Percentiles rank a stretch among this genome's conserved stretches.
Conservation (phyloP, 2,329 filamentous ascomycete species). For the Diaporthe vaccinii region DNA sequence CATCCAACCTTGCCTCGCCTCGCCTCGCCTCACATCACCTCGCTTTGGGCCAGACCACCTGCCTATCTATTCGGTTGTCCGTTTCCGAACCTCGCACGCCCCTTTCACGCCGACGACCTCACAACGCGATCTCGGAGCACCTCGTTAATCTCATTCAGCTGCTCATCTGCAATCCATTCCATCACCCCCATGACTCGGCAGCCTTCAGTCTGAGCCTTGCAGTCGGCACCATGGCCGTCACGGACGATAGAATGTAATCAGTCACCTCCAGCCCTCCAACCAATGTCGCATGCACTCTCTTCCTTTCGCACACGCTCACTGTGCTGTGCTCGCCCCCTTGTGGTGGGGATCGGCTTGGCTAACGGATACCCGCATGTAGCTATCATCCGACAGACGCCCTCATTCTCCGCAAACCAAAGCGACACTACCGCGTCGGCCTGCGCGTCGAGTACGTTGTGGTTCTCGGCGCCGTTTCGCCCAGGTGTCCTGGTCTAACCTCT, state of each 20-base stretch:
- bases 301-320: not conserved
- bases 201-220: constrained; percentile 45
- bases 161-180: constrained; percentile 1
- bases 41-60: not conserved
- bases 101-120: constrained; percentile 5
- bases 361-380: constrained; percentile 55
- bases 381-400: constrained; percentile 76
- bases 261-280: not conserved
- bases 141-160: constrained; percentile 5
- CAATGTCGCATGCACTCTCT: not conserved
- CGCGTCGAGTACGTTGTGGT: constrained; percentile 65
- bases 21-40: constrained; percentile 9
- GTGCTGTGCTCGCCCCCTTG: not conserved
- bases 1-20: constrained; percentile 16
- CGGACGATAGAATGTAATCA: constrained; percentile 66
- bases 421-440: constrained; percentile 69
- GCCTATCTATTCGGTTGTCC: not conserved
- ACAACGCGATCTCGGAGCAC: not conserved
- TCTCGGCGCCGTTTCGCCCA: constrained; percentile 67
- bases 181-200: constrained; percentile 48
- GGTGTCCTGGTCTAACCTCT: constrained; percentile 9
- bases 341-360: constrained; percentile 36
- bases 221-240: constrained; percentile 65
- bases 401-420: constrained; percentile 71
- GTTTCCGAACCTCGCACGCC: not conserved